These are phyloP conservation scores for Elsinoe australis DNA, from an alignment of 2,329 filamentous ascomycete species.

Conservation along the genomic window DNA sequence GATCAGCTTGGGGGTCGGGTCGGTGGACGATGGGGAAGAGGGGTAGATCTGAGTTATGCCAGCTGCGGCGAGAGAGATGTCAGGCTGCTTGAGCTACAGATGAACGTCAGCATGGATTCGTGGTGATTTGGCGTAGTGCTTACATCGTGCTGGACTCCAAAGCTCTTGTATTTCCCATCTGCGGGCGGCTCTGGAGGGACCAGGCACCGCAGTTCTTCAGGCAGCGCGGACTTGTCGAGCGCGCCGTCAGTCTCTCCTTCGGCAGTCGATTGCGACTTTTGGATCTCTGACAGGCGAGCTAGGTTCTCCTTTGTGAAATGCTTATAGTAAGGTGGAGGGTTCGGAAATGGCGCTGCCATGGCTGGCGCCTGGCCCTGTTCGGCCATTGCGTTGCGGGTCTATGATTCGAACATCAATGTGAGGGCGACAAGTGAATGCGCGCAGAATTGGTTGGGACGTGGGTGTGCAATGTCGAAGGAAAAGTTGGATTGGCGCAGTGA, in stretches of 20 bases:
- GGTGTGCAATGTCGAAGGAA: no score
- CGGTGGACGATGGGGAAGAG: constrained; percentile 22
- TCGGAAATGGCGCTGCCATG: constrained; percentile 62
- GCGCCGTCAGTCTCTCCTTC: constrained; percentile 19
- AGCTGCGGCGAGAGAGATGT: constrained; percentile 61
- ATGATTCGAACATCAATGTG: neutral
- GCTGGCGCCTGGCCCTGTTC: constrained; percentile 44
- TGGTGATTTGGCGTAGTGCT: constrained; percentile 21
- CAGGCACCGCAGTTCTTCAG: constrained; percentile 65
- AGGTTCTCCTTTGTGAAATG: constrained; percentile 74
- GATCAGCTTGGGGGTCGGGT: constrained; percentile 49
- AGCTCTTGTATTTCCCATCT: constrained; percentile 64
- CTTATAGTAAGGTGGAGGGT: constrained; percentile 83
- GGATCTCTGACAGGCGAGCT: constrained; percentile 42
- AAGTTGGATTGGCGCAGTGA: neutral
- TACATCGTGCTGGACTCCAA: constrained; percentile 60
- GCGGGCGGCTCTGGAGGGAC: constrained; percentile 71
- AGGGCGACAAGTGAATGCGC: no score
- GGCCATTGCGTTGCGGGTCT: constrained; percentile 44
- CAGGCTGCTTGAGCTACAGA: constrained; percentile 47
- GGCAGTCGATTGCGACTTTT: constrained; percentile 26
- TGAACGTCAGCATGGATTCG: neutral
- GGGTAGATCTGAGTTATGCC: constrained; percentile 65
- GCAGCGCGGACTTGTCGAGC: constrained; percentile 44
- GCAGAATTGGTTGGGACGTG: no score